Evolutionary conservation across 495 filamentous ascomycete species (phyloP).

Genomic region (Xylaria palmicola): DNA sequence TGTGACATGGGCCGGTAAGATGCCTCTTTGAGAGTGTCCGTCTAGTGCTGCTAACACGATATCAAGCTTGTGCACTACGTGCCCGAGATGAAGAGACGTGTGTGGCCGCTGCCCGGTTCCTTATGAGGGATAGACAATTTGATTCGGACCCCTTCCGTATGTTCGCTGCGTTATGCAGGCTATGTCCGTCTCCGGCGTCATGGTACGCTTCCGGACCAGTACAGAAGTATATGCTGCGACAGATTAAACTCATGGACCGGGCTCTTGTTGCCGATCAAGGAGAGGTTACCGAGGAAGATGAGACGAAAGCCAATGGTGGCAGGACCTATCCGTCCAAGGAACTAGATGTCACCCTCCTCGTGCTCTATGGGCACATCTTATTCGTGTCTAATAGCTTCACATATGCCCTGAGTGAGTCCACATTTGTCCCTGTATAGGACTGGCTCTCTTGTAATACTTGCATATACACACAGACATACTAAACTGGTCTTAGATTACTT

Average conservation of each 20-base stretch:
- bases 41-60: conserved; percentile 18
- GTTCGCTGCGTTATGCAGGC: conserved; percentile 66
- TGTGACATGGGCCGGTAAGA: conserved; percentile 73
- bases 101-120: conserved; percentile 68
- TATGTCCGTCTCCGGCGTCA: conserved; percentile 58
- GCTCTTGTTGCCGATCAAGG: conserved; percentile 19
- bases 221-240: conserved; percentile 86
- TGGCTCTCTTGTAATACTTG: neutral
- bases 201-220: conserved; percentile 61
- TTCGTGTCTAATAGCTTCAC: conserved; percentile 75
- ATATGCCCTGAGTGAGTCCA: conserved; percentile 66
- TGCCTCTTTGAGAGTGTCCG: neutral
- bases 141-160: conserved; percentile 82
- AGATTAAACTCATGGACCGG: conserved; percentile 85
- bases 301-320: conserved; percentile 23
- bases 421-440: neutral
- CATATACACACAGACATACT: neutral
- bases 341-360: conserved; percentile 65
- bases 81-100: conserved; percentile 77
- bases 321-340: conserved; percentile 30
- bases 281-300: conserved; percentile 23
- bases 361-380: conserved; percentile 85
- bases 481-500: conserved; percentile 64
- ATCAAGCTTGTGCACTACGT: conserved; percentile 72
- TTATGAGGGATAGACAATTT: conserved; percentile 82